Evolutionary conservation across 192 early-diverging fungal species (phyloP), one percentile per base, ranked within the genome.

Genomic region (Rhizoclosmatium sp.): DNA sequence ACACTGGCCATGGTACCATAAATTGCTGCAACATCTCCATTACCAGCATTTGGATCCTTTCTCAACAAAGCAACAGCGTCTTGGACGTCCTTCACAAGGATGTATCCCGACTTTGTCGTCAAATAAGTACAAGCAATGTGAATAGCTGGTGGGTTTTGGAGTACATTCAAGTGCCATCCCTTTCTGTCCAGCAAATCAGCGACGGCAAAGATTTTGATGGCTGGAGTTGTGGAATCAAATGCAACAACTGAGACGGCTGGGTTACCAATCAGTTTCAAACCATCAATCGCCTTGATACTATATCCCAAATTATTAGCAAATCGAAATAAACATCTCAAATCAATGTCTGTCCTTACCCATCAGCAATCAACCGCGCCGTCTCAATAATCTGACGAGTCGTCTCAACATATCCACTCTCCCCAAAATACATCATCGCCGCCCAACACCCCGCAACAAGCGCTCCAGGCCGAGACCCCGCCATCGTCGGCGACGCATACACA

Each of bases 381-480:
- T 84, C 82, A 39, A 99, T 89, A 82, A 99, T 97, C 47, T 94
- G 78, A 68, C 89, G 91, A 70, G 93, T 93, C 39, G 92, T 82
- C 71, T 93, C 86, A 42, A 98, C 85, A 81, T 99, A 99, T 0
- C 97, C 97, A 21, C 85, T 82, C 71, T 92, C 88, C 47, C 97
- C 97, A 83, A 96, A 96, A 62, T 92, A 90, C 83, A 96, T 87
- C 89, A 99, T 82, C 16, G 97, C 92, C 1, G 97, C 88, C 96
- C 96, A 99, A 87, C 96, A 98, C 41, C 94, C 96, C 10, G 97
- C 97, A 87, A 97, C 93, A 65, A 99, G 87, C 2, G 96, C 93
- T 47, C 97, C 97, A 45, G 94, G 93, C 39, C 92, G 90, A 47
- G 96, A 97, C 44, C 97, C 97, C 19, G 96, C 94, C 49, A 97